Evolutionary conservation across 2,329 filamentous ascomycete genomes (phyloP), one percentile per base, ranked within the genome.

Genomic region (Neospermospora avenae): DNA sequence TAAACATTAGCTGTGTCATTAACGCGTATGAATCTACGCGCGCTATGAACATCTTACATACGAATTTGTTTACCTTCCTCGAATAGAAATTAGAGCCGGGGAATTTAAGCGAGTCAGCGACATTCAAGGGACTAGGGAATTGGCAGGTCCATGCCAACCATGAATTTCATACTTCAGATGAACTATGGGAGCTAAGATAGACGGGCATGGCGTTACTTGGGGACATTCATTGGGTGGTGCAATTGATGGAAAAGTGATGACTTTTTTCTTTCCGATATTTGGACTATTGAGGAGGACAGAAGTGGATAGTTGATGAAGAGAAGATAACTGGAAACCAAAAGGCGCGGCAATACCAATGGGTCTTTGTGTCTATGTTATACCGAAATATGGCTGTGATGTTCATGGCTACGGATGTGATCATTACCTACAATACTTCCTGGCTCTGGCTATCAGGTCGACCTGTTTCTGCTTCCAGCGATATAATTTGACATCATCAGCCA

Each of bases 1-100:
- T 99, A 77, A 99, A 98, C 75, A 99, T 99, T 62, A 96, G 92
- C 11, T 99, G 95, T 72, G 95, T 99, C 48, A 96, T 99, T 73
- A 91, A 96, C 70, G 91, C 91, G 67, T 82, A 87, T 66, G 92
- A 98, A 72, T 93, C 95, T 22, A 91, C 93, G 68, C 86, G 95
- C 67, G 95, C 95, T 34, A 89, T 99, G 81, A 98, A 96, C 73
- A 91, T 98, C 70, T 82, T 99, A 66, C 95, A 99, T 74, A 98
- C 95, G 20, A 93, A 93, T 77, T 84, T 99, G 59, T 98, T 99
- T 74, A 97, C 93, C 1, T 98, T 97, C 76, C 81, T 97, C 71
- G 93, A 97, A 62, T 73, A 69, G 20, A 18, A 10, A 46, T 4
- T 31, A 20, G 25, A 10, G 28, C 8, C 22, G 13, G 25, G 28